Base-by-base conservation (phyloP, 139 green algal species). In the Chlorella vulgaris region DNA sequence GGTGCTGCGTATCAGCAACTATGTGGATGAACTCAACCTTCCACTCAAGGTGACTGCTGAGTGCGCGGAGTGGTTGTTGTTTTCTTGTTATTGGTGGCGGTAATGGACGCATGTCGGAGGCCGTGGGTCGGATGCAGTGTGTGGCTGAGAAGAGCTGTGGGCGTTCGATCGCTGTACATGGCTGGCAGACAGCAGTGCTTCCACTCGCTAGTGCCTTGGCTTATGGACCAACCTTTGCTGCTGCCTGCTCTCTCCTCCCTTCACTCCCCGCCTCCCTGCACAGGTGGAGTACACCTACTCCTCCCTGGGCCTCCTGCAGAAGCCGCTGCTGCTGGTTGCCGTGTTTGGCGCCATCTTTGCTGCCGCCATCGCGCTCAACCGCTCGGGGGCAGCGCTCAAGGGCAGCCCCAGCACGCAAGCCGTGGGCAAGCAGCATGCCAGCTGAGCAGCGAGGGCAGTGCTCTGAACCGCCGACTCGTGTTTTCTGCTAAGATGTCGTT, bases 311-410 rank as follows among this genome's bases (percentile, higher is more conserved):
- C 76, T 86, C 65, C 86, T 95, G 40, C 53, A 85, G 8, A 91
- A 96, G 86, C 92, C 91, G 21, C 77, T 94, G 65, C 80, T 96
- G 80, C 80, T 96, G n/a, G 74, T 90, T 63, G 71, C 47, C 33
- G 53, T 38, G 10, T 51, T 79, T 53, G 73, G 36, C 51, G 50
- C 61, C 33, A 7, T 79, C 0, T 79, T 79, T 79, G 73, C 36
- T 28, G 36, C 58, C 26, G 73, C 73, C 50, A 68, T 53, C 6
- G 35, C n/a, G 51, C 53, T 55, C 53, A 67, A 51, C 53, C 51
- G 73, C 51, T 38, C 29, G 18, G 35, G 70, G 19, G 24, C 47
- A 18, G 28, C 70, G 43, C 43, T 43, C 39, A 53, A 35, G 33
- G 70, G 40, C 33, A 66, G 50, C 35, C 53, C 47, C 70, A 67